These are phyloP conservation scores for Juncus effusus DNA, from an alignment of 176 grass and related monocot genomes.

Conservation along the genomic window DNA sequence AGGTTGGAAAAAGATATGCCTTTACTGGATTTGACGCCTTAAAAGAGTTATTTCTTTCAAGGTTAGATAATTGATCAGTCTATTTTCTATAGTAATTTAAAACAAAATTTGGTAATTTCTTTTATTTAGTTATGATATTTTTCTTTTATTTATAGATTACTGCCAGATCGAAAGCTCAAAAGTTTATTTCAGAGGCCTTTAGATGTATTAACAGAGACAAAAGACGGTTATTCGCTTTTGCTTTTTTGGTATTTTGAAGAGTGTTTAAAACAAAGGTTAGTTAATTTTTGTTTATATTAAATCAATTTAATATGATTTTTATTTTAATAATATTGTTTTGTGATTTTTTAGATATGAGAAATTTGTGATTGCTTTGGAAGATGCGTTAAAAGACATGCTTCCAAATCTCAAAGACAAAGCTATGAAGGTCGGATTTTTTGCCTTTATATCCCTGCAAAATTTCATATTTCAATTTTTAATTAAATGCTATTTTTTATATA, in stretches of 20 bases:
- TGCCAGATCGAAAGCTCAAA: conserved; percentile 93
- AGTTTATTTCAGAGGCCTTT: conserved; percentile 76
- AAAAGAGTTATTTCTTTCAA: conserved; percentile 79
- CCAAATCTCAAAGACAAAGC: conserved; percentile 96
- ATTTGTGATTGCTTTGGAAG: conserved; percentile 87
- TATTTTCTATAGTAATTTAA: conserved; percentile 11
- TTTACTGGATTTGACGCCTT: conserved; percentile 94
- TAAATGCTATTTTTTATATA: conserved; percentile 13
- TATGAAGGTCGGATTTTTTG: conserved; percentile 68
- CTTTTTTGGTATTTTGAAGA: conserved; percentile 99
- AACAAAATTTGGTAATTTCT: neutral
- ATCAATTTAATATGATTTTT: neutral
- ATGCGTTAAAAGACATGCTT: conserved; percentile 91
- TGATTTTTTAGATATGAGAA: conserved; percentile 66
- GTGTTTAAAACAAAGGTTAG: conserved; percentile 87
- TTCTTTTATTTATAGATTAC: conserved; percentile 48
- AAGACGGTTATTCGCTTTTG: conserved; percentile 91
- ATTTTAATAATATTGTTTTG: neutral
- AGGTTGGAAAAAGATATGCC: conserved; percentile 91
- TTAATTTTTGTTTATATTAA: conserved; percentile 20
- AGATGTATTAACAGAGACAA: conserved; percentile 79
- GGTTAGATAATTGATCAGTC: conserved; percentile 38
- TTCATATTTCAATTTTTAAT: conserved; percentile 9
- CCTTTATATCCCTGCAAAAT: conserved; percentile 4
- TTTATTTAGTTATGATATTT: conserved; percentile 18